Conservation (phyloP, 768 basidiomycete genomes). For the Gautieria morchelliformis region DNA sequence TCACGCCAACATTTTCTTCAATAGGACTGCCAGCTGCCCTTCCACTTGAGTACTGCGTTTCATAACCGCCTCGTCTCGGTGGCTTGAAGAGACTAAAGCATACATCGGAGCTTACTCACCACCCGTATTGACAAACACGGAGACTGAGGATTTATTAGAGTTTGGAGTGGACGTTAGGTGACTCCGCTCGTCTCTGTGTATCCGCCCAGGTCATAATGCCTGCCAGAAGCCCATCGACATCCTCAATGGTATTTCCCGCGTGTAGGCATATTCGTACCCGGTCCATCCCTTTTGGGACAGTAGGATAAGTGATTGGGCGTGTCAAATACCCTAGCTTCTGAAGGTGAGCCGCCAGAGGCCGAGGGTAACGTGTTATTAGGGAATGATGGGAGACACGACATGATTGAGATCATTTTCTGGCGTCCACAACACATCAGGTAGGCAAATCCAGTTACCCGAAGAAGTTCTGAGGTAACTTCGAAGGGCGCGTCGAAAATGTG, state of each 20-base stretch:
- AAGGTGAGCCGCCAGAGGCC: constrained; percentile 65
- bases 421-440: constrained; percentile 8
- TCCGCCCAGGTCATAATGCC: constrained; percentile 28
- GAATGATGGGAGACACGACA: constrained; percentile 65
- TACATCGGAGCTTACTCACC: too few species aligned
- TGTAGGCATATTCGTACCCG: constrained; percentile 86
- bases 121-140: too few species aligned
- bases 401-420: constrained; percentile 1
- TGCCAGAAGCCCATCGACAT: constrained; percentile 49
- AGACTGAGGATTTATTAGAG: not conserved
- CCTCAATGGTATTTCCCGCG: constrained; percentile 55
- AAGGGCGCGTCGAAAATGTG: constrained; percentile 27
- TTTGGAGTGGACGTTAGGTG: not conserved
- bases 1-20: too few species aligned
- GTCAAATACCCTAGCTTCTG: constrained; percentile 45
- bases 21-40: too few species aligned
- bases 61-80: too few species aligned
- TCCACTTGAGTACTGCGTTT: too few species aligned
- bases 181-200: not conserved
- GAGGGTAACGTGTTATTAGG: constrained; percentile 71
- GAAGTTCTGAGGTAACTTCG: constrained; percentile 28
- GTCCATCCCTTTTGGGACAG: constrained; percentile 79
- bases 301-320: constrained; percentile 77
- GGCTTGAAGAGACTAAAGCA: too few species aligned
- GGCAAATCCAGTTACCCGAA: constrained; percentile 19